A percentile compares a stretch with the other conserved stretches of the same genome.
phyloP scores from a whole-genome alignment of 192 early-diverging fungal genomes.

The Radiomyces spectabilis region DNA sequence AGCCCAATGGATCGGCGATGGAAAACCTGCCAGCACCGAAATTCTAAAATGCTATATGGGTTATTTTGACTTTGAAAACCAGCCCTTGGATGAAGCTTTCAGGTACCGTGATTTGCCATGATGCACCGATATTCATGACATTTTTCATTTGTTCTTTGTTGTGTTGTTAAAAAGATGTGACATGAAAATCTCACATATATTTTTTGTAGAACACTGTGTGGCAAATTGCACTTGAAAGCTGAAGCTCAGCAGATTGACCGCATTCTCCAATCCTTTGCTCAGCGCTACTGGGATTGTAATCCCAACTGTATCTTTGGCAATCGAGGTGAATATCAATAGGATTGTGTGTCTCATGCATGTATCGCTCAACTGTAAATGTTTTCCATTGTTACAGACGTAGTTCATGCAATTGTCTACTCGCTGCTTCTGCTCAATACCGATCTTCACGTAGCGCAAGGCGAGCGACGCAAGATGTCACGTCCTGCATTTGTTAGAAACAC shows the following conservation, averaged over 20 bases:
- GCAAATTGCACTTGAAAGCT: conserved; percentile 73
- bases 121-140: too few species aligned
- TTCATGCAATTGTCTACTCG: conserved; percentile 82
- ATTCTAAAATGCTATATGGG: conserved; percentile 20
- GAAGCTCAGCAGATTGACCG: conserved; percentile 93
- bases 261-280: conserved; percentile 74
- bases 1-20: conserved; percentile 25
- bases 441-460: conserved; percentile 73
- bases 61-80: conserved; percentile 21
- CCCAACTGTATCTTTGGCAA: conserved; percentile 42
- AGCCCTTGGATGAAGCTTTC: conserved; percentile 19
- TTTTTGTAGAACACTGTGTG: conserved; percentile 48
- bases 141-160: not conserved
- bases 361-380: not conserved
- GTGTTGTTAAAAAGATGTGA: not conserved
- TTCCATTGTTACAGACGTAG: conserved; percentile 49
- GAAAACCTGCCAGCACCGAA: conserved; percentile 13
- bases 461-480: conserved; percentile 65
- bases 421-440: conserved; percentile 90
- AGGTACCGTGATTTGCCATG: too few species aligned
- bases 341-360: not conserved
- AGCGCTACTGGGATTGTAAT: conserved; percentile 80
- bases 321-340: conserved; percentile 13
- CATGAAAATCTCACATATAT: not conserved
- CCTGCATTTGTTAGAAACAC: conserved; percentile 70